These are phyloP conservation scores for Neofusicoccum umdonicola DNA, from an alignment of 2,329 filamentous ascomycete species.

Conservation along the genomic window DNA sequence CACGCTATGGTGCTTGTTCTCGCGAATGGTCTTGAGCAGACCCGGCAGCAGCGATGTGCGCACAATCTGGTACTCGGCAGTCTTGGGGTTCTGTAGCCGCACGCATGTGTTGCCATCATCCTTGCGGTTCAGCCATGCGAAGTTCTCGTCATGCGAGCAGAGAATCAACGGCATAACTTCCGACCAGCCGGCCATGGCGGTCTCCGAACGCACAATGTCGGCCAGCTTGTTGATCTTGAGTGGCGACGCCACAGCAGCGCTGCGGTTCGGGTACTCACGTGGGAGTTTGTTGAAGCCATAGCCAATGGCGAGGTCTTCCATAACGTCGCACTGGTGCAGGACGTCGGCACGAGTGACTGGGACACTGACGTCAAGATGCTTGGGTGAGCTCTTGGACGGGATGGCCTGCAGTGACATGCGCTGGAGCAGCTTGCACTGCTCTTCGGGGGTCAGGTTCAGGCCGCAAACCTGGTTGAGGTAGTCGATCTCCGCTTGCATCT, in stretches of 20 bases:
- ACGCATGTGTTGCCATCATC: slow-evolving; percentile 83
- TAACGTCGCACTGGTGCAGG: slow-evolving; percentile 94
- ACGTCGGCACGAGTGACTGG: slow-evolving; percentile 91
- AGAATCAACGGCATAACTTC: slow-evolving; percentile 96
- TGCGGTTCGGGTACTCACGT: slow-evolving; percentile 79
- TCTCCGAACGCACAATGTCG: slow-evolving; percentile 85
- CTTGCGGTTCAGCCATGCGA: slow-evolving; percentile 85
- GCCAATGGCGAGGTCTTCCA: slow-evolving; percentile 96
- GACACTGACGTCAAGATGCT: slow-evolving; percentile 73
- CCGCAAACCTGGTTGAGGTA: slow-evolving; percentile 95
- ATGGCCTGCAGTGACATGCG: slow-evolving; percentile 87
- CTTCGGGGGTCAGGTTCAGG: slow-evolving; percentile 68
- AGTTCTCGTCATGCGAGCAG: slow-evolving; percentile 98
- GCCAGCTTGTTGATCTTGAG: slow-evolving; percentile 90
- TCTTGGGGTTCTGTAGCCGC: slow-evolving; percentile 88
- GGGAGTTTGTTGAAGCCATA: slow-evolving; percentile 98
- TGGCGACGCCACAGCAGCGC: slow-evolving; percentile 80
- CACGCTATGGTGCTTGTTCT: slow-evolving; percentile 85
- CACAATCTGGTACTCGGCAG: slow-evolving; percentile 88
- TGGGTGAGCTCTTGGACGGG: slow-evolving; percentile 68
- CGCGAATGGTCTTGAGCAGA: slow-evolving; percentile 86
- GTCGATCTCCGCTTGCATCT: slow-evolving; percentile 78
- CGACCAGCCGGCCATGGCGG: slow-evolving; percentile 91
- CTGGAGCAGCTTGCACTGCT: slow-evolving; percentile 74
- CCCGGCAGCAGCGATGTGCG: slow-evolving; percentile 83